phyloP scores from a whole-genome alignment of 345 rosid species.

The Camelina laxa region DNA sequence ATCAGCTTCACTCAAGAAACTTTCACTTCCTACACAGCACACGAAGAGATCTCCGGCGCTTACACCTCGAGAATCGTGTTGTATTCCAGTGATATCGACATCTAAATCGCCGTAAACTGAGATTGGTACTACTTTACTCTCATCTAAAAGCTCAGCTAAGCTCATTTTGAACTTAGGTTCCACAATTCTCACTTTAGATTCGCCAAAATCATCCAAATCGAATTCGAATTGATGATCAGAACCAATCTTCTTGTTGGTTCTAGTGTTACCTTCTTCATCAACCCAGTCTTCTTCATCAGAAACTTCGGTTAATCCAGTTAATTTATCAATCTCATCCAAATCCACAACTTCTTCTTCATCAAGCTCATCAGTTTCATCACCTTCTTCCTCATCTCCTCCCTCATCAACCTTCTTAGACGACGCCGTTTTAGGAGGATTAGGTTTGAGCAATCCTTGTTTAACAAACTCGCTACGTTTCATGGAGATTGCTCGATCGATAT shows the following conservation, averaged over 20 bases:
- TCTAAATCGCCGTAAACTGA: slow-evolving; percentile 88
- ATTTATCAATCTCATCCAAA: slow-evolving; percentile 77
- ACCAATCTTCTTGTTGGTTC: slow-evolving; percentile 38
- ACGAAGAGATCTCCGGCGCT: slow-evolving; percentile 88
- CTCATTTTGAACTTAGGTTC: slow-evolving; percentile 83
- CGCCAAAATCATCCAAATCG: slow-evolving; percentile 75
- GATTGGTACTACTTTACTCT: slow-evolving; percentile 85
- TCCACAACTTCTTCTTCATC: slow-evolving; percentile 78
- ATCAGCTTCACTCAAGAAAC: slow-evolving; percentile 84
- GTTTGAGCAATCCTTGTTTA: slow-evolving; percentile 69
- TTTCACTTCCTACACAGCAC: slow-evolving; percentile 72
- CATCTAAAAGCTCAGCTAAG: slow-evolving; percentile 91
- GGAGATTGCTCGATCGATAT: slow-evolving; percentile 83
- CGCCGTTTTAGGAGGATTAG: slow-evolving; percentile 44
- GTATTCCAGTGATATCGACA: slow-evolving; percentile 86
- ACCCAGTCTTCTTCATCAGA: slow-evolving; percentile 55
- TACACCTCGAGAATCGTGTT: slow-evolving; percentile 87
- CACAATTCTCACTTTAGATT: slow-evolving; percentile 57
- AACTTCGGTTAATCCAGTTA: slow-evolving; percentile 58
- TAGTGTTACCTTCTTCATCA: slow-evolving; percentile 46
- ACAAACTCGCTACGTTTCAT: slow-evolving; percentile 79
- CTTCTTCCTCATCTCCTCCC: slow-evolving; percentile 43
- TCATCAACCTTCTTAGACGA: slow-evolving; percentile 33
- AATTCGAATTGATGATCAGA: slow-evolving; percentile 68
- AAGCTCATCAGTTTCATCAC: slow-evolving; percentile 53